phyloP scores from a whole-genome alignment of 257 asterid species.

The Verbena officinalis region DNA sequence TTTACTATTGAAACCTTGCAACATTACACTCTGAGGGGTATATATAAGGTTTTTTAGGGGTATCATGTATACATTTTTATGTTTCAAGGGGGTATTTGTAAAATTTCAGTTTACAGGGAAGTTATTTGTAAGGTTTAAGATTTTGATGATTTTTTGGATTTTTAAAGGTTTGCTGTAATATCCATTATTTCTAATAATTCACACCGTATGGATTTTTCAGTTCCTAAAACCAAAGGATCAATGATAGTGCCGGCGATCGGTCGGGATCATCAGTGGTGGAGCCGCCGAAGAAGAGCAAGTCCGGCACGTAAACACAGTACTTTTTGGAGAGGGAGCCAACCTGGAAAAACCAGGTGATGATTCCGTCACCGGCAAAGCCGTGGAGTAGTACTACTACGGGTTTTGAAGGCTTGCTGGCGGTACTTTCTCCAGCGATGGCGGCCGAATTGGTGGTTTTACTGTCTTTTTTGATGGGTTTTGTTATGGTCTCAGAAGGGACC shows the following conservation, averaged over 20 bases:
- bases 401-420: slow-evolving; percentile 35
- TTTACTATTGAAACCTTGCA: no score
- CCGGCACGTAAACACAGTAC: slow-evolving; percentile 79
- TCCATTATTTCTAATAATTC: no score
- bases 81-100: no score
- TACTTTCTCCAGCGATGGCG: background rate
- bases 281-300: slow-evolving; percentile 87
- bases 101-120: no score
- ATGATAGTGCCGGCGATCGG: slow-evolving; percentile 76
- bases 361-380: slow-evolving; percentile 69
- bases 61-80: no score
- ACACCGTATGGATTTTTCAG: no score
- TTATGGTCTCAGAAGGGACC: slow-evolving; percentile 56
- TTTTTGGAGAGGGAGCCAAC: slow-evolving; percentile 59
- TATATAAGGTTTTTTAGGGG: no score
- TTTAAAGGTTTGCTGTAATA: no score
- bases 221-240: no score
- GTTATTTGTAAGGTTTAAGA: no score
- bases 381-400: slow-evolving; percentile 61
- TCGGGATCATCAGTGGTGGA: slow-evolving; percentile 59
- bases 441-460: slow-evolving; percentile 12
- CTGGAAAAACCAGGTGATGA: slow-evolving; percentile 71
- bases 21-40: no score
- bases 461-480: slow-evolving; percentile 22
- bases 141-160: no score